Evolutionary conservation across 1,139 yeast genomes (phyloP), one percentile per base, ranked within the genome.

Genomic region (Candida neerlandica): DNA sequence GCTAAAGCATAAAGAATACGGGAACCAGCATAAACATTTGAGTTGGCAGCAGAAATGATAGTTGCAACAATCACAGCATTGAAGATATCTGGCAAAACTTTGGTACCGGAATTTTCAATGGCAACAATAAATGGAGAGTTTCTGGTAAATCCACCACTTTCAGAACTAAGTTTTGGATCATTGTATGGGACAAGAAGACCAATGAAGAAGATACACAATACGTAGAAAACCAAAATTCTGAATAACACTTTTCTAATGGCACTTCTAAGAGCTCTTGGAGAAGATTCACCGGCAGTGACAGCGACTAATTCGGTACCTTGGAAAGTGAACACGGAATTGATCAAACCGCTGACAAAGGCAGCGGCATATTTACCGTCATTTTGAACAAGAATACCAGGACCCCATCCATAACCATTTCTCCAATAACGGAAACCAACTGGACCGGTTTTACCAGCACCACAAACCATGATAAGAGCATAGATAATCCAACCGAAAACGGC

Each of bases 321-420:
- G 58, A 87, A 86, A 41, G 96, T 86, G 71, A 90, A 90, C 55
- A 89, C 89, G 37, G 92, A 85, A 53, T 77, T 79, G 54, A 86
- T 81, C 58, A 86, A 66, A 53, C 83, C 71, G 56, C 84, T 73
- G 64, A 74, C 79, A 60, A 85, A 85, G 57, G 84, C 73, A 48
- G 75, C 87, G 27, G 84, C 78, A 60, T 78, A 74, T 37, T 70
- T 66, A 10, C 44, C 44, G 18, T 41, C n/a, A 34, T 58, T 51
- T 27, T 72, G 69, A 16, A 75, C 70, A 41, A 66, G 59, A 50
- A 75, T 70, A 41, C 89, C 90, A 9, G 84, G 77, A 55, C 89
- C 91, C 84, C 80, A 89, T 1, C 97, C 85, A 48, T 97, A 97
- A 3, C 97, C 97, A 62, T 90, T 72, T 68, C 92, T 83, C 97